Base-by-base conservation (phyloP, 306 rosid species). In the Comarum palustre region DNA sequence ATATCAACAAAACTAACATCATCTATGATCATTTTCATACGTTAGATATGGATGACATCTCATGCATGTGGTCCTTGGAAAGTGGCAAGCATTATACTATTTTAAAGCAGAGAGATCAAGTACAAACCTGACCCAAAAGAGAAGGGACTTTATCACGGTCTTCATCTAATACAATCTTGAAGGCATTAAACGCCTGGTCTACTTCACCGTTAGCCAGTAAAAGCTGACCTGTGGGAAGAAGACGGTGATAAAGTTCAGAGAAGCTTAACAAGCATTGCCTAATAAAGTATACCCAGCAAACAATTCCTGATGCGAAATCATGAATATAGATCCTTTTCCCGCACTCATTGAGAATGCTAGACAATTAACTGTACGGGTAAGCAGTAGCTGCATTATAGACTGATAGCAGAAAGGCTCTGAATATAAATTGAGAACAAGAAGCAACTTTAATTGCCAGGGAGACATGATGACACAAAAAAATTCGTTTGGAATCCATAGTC, bases 141-240 rank as follows among this genome's bases (percentile, higher is more conserved):
- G 99, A 96, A 4, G 99, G 97, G 78, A 95, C 93, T 75, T 92
- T 92, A 82, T 95, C 97, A 60, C 87, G 90, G 61, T 87, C 97
- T 77, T 93, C 99, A 36, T 91, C 97, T 78, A 95, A 84, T 68
- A 95, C 99, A 82, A 95, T 95, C 83, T 90, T 95, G 81, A 95
- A 95, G 77, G 97, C 97, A 78, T 91, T 79, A 84, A 82, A 91
- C 73, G 99, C 97, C 79, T 95, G 99, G 42, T 95, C 99, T 58
- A 95, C 84, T 72, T 95, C 99, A 74, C 97, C 97, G 88, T 91
- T 88, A 25, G 97, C 96, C 76, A 95, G 85, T 81, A 95, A 90
- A 83, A 95, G 99, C 81, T 95, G 99, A 79, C 99, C 99, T 95
- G 90, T 63, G 73, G 82, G 84, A 76, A 86, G 76, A 78, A 79